Percentiles rank a stretch among this genome's conserved stretches.
phyloP scores from a whole-genome alignment of 148 eudicot genomes.

The Bassia scoparia region DNA sequence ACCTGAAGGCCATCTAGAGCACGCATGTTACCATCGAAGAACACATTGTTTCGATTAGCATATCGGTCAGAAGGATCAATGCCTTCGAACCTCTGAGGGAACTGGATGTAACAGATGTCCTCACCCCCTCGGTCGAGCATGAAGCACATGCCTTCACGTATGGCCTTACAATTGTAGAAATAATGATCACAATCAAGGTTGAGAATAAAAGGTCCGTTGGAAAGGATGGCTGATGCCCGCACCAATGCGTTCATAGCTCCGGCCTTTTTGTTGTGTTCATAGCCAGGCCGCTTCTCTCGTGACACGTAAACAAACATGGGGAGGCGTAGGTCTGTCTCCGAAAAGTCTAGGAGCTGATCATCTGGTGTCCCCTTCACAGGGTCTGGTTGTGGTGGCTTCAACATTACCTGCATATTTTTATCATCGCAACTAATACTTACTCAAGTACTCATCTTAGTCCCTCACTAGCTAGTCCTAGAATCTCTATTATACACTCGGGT shows the following conservation, averaged over 20 bases:
- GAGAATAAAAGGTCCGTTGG: conserved; percentile 90
- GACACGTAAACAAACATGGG: conserved; percentile 89
- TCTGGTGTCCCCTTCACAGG: conserved; percentile 49
- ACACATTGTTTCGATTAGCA: conserved; percentile 91
- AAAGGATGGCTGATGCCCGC: conserved; percentile 73
- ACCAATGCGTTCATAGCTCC: conserved; percentile 80
- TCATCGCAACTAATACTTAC: too few species aligned
- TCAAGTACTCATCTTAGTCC: too few species aligned
- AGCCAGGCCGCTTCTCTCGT: conserved; percentile 67
- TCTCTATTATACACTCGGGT: background rate
- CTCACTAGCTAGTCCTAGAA: too few species aligned
- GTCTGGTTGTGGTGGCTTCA: conserved; percentile 76
- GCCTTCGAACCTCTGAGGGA: conserved; percentile 95
- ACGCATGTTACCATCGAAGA: conserved; percentile 94
- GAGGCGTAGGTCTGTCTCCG: conserved; percentile 69
- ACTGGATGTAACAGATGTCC: conserved; percentile 88
- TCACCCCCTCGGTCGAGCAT: conserved; percentile 97
- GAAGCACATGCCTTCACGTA: conserved; percentile 96
- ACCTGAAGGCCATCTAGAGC: conserved; percentile 95
- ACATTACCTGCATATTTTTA: conserved; percentile 52
- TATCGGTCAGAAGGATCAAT: conserved; percentile 92
- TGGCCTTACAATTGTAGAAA: conserved; percentile 60
- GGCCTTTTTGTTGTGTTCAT: conserved; percentile 78
- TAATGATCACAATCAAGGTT: conserved; percentile 97
- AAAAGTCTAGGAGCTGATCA: conserved; percentile 50